phyloP scores from a whole-genome alignment of 345 rosid genomes.

The Acer negundo region DNA sequence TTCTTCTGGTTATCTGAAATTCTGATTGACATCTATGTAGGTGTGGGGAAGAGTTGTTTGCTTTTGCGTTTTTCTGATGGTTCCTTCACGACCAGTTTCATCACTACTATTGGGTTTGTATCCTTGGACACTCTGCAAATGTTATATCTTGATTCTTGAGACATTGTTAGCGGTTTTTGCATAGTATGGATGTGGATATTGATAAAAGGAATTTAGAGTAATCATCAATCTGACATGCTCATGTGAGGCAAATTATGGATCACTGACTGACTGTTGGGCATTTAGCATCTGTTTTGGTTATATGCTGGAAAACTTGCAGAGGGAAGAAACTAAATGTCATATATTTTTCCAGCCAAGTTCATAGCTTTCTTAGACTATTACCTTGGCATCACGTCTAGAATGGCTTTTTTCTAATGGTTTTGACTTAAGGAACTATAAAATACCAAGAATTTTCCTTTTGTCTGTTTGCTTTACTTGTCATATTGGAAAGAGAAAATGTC shows the following conservation, averaged over 20 bases:
- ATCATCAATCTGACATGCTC: not conserved
- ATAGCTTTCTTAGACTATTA: constrained; percentile 1
- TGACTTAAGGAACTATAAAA: not conserved
- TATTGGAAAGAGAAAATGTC: not conserved
- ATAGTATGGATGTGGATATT: not conserved
- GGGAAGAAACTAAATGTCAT: not conserved
- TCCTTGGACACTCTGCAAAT: not conserved
- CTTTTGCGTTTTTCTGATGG: constrained; percentile 95
- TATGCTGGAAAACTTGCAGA: too few relatives aligned
- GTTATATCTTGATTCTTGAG: constrained; percentile 1
- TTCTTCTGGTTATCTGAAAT: not conserved
- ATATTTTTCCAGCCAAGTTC: not conserved
- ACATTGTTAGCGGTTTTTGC: not conserved
- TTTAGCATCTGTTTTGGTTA: not conserved
- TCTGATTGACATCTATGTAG: constrained; percentile 29
- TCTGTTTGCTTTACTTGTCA: not conserved
- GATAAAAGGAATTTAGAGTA: not conserved
- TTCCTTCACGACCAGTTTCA: constrained; percentile 93
- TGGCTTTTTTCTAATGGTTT: not conserved
- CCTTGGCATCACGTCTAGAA: not conserved
- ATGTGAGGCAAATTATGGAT: constrained; percentile 8
- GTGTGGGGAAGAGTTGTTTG: constrained; percentile 96
- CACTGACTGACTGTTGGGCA: not conserved
- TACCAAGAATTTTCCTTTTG: not conserved
- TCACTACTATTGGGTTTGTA: constrained; percentile 85